phyloP scores from a whole-genome alignment of 1,284 basidiomycete genomes.

The Ustilago vetiveriae region DNA sequence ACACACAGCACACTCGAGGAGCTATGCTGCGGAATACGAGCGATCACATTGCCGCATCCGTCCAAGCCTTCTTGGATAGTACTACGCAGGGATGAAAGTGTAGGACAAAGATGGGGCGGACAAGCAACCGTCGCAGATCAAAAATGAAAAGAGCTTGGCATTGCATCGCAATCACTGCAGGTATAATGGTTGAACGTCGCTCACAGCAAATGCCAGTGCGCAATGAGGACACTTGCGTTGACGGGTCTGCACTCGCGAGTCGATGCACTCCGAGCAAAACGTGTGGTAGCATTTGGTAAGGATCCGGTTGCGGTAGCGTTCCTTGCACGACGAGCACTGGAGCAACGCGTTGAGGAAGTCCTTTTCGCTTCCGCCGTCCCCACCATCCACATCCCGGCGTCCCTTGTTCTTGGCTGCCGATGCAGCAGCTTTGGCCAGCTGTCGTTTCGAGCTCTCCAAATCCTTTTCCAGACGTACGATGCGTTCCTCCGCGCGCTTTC shows the following conservation, averaged over 20 bases:
- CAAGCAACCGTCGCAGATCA: neutral
- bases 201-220: slow-evolving; percentile 82
- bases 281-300: slow-evolving; percentile 95
- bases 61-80: too few species aligned
- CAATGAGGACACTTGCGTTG: slow-evolving; percentile 97
- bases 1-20: neutral
- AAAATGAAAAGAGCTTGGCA: neutral
- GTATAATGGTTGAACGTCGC: slow-evolving; percentile 85
- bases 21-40: too few species aligned
- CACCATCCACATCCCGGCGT: slow-evolving; percentile 30
- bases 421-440: slow-evolving; percentile 51
- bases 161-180: slow-evolving; percentile 65
- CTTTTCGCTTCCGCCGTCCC: slow-evolving; percentile 59
- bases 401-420: slow-evolving; percentile 59
- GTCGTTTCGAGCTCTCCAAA: slow-evolving; percentile 49
- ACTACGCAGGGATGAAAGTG: too few species aligned
- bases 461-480: slow-evolving; percentile 54
- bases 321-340: slow-evolving; percentile 89
- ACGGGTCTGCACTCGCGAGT: slow-evolving; percentile 84
- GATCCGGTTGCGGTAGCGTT: slow-evolving; percentile 83
- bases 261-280: slow-evolving; percentile 88
- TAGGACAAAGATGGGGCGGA: neutral
- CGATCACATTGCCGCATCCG: neutral
- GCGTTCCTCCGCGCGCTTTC: slow-evolving; percentile 50
- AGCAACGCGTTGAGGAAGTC: slow-evolving; percentile 80